Evolutionary conservation across 1,284 basidiomycete genomes (phyloP), one percentile per base, ranked within the genome.

Genomic region (Rhodotorula sp.): DNA sequence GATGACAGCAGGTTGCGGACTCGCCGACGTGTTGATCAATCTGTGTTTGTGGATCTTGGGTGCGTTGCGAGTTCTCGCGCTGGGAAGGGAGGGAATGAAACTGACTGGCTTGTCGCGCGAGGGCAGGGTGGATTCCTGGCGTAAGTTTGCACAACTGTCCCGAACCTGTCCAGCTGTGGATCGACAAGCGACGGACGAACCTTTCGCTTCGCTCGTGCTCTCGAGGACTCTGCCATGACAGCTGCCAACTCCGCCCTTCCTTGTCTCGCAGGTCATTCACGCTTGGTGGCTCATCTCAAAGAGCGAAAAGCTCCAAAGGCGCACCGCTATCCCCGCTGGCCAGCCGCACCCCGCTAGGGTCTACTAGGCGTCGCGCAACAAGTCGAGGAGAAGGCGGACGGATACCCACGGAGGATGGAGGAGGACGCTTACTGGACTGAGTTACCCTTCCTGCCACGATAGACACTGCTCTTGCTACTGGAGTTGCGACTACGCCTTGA

Each of bases 11-110:
- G 59, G 59, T 3, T 39, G 52, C 22, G 65, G 59, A 19, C 27
- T 65, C 13, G 24, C 60, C 39, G 66, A 67, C 32, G 44, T 67
- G 36, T 10, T 68, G 4, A 68, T 68, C 66, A 68, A 68, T 61
- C 8, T 58, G 8, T 11, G 29, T 3, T 44, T 58, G 7, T 46
- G 39, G 19, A 29, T 56, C n/a, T 36, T 56, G 7, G 55, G 55
- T 47, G 9, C 56, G 44, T 46, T 6, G 15, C 11, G 2, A 6
- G 15, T 4, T 13, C 24, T 19, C 24, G 22, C 17, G n/a, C 36
- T 56, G 9, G 34, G 10, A 24, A n/a, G n/a, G n/a, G 19, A 15
- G 22, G 13, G 7, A 11, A n/a, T 39, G 27, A 27, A 19, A 9
- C n/a, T 44, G n/a, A 2, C 29, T 13, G n/a, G 19, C 27, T 15